Conservation (phyloP, 2,329 filamentous ascomycete species). For the Arthrobotrys conoides region DNA sequence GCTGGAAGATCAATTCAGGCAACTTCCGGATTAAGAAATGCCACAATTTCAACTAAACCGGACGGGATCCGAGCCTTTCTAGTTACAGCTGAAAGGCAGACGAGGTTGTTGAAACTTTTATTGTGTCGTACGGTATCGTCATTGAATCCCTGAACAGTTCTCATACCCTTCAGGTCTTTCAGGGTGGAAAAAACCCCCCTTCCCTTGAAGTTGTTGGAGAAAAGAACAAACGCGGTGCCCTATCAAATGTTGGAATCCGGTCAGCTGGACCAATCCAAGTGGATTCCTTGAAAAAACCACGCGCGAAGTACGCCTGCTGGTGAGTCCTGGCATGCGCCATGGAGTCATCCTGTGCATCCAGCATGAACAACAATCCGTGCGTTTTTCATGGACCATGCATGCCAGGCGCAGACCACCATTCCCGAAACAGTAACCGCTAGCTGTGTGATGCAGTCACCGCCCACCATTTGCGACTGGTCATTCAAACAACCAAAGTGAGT, state of each 20-base stretch:
- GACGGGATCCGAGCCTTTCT: not conserved
- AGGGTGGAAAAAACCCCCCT: not conserved
- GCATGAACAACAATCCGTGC: slow-evolving; percentile 46
- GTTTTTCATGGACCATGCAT: slow-evolving; percentile 49
- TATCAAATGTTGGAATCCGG: slow-evolving; percentile 26
- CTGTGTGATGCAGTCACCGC: slow-evolving; percentile 59
- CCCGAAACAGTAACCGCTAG: slow-evolving; percentile 39
- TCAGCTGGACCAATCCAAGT: slow-evolving; percentile 53
- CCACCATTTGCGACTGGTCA: slow-evolving; percentile 19
- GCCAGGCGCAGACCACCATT: slow-evolving; percentile 27
- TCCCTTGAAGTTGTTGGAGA: not conserved
- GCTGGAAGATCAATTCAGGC: slow-evolving; percentile 10
- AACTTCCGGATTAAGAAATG: slow-evolving; percentile 31
- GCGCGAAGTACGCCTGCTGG: slow-evolving; percentile 57
- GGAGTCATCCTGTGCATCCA: slow-evolving; percentile 57
- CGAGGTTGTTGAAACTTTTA: not conserved
- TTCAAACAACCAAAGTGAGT: slow-evolving; percentile 25
- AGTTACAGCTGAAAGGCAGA: not conserved
- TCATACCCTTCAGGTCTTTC: not conserved
- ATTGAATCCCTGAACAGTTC: slow-evolving; percentile 3
- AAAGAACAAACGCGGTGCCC: slow-evolving; percentile 23
- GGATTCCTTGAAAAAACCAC: slow-evolving; percentile 31
- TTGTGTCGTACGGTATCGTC: slow-evolving; percentile 3
- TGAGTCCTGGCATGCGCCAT: slow-evolving; percentile 52
- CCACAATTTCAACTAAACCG: slow-evolving; percentile 7